These are phyloP conservation scores for Pseudogymnoascus sp. DNA, from an alignment of 2,329 filamentous ascomycete species.

Conservation along the genomic window DNA sequence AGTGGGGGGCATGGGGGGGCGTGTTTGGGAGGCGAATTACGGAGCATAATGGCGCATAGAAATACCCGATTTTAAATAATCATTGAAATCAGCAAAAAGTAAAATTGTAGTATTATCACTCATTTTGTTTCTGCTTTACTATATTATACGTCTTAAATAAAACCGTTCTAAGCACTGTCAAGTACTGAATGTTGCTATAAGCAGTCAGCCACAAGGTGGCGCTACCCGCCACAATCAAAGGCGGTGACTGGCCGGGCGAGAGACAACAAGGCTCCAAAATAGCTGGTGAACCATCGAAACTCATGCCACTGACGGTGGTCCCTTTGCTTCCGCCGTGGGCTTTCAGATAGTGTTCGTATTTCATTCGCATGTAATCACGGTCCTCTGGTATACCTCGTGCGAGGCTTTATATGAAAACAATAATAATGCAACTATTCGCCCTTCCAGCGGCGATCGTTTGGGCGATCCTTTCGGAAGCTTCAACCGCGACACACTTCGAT, in stretches of 20 bases:
- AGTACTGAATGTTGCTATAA: neutral
- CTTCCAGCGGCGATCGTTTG: neutral
- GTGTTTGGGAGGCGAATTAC: constrained; percentile 2
- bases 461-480: neutral
- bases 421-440: neutral
- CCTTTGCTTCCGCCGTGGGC: neutral
- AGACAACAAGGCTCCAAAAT: constrained; percentile 6
- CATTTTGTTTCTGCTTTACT: neutral
- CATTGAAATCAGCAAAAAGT: neutral
- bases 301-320: neutral
- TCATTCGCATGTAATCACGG: neutral
- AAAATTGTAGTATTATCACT: neutral
- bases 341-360: neutral
- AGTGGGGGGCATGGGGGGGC: neutral
- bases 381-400: neutral
- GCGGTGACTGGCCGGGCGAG: neutral
- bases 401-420: neutral
- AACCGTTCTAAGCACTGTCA: neutral
- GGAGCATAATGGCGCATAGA: constrained; percentile 2
- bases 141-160: neutral
- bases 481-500: neutral
- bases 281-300: neutral
- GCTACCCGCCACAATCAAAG: neutral
- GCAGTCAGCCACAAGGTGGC: neutral
- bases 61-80: neutral